A percentile compares a stretch with the other conserved stretches of the same genome.
Conservation (phyloP, 148 eudicot species). For the Euryodendron excelsum region DNA sequence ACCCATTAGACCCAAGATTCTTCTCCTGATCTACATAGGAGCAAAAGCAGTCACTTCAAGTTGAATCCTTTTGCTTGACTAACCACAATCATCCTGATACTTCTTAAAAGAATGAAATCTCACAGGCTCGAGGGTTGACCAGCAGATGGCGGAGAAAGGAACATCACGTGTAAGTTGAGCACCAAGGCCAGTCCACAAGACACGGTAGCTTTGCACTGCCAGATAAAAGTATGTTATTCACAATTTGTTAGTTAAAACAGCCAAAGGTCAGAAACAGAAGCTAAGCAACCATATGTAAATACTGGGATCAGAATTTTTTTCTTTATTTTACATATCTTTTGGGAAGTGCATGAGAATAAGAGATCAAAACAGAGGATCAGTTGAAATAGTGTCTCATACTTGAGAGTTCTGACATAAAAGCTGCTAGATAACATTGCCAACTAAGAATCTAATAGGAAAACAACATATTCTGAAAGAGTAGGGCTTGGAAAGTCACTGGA, state of each 20-base stretch:
- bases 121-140: constrained; percentile 93
- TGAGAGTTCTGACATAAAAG: not conserved
- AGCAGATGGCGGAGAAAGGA: constrained; percentile 91
- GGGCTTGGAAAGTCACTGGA: not conserved
- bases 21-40: constrained; percentile 58
- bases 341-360: not conserved
- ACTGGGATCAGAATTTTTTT: not conserved
- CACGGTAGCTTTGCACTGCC: constrained; percentile 62
- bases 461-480: not conserved
- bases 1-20: constrained; percentile 38
- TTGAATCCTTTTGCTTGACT: not conserved
- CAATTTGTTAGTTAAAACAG: too few species aligned
- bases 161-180: constrained; percentile 95
- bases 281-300: not conserved
- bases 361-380: not conserved
- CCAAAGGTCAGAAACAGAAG: constrained; percentile 11
- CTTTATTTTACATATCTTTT: not conserved
- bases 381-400: not conserved
- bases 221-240: constrained; percentile 14
- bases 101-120: constrained; percentile 21
- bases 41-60: constrained; percentile 4
- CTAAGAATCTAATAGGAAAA: not conserved
- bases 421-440: not conserved
- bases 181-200: constrained; percentile 91
- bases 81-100: not conserved